Conservation (phyloP, 2,329 filamentous ascomycete genomes). For the Colletotrichum scovillei region DNA sequence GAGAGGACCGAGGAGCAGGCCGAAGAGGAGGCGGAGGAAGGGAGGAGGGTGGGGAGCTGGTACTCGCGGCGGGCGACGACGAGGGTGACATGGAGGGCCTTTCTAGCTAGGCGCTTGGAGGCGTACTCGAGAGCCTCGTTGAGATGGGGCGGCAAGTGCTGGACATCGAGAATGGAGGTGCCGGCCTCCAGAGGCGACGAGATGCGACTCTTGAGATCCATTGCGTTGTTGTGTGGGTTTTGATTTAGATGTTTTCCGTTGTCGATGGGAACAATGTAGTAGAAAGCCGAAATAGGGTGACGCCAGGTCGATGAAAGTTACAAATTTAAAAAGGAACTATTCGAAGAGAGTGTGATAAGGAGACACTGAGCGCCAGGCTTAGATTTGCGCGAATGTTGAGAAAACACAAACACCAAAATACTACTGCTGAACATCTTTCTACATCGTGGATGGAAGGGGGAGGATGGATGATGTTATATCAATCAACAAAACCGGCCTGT, state of each 20-base stretch:
- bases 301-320: constrained; percentile 15
- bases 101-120: constrained; percentile 66
- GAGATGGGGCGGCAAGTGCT: constrained; percentile 67
- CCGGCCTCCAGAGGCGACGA: constrained; percentile 74
- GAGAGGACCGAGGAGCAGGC: constrained; percentile 41
- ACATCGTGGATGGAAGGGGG: neutral
- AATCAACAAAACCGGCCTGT: neutral
- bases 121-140: constrained; percentile 68
- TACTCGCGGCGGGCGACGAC: constrained; percentile 68
- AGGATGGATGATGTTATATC: constrained; percentile 19
- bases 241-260: constrained; percentile 15
- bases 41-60: constrained; percentile 58
- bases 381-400: constrained; percentile 14
- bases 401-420: constrained; percentile 4
- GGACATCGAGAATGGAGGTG: constrained; percentile 66
- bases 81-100: constrained; percentile 67
- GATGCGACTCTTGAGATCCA: constrained; percentile 67
- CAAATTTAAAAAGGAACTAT: neutral
- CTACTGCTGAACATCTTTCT: constrained; percentile 22
- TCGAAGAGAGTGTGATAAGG: neutral
- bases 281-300: neutral
- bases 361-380: constrained; percentile 30
- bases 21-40: constrained; percentile 41
- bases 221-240: constrained; percentile 42
- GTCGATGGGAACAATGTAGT: neutral